Conservation (phyloP, 768 basidiomycete genomes). For the Boletus sp. region DNA sequence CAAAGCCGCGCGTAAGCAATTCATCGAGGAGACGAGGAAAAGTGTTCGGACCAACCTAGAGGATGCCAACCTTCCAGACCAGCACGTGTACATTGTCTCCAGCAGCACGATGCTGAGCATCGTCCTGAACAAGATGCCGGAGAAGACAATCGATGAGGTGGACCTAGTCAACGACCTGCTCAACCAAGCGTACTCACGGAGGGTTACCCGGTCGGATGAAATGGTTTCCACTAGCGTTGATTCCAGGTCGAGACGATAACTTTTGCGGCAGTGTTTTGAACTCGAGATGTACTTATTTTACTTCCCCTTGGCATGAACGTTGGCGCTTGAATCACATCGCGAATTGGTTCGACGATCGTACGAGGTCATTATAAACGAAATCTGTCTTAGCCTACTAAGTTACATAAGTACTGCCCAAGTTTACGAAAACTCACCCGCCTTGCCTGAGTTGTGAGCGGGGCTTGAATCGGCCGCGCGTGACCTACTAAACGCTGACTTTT, state of each 20-base stretch:
- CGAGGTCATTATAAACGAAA: too few relatives aligned
- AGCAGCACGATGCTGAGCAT: slow-evolving; percentile 14
- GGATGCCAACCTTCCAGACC: slow-evolving; percentile 18
- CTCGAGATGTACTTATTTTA: neutral
- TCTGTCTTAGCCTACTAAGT: too few relatives aligned
- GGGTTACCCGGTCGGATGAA: neutral
- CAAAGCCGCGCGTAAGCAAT: slow-evolving; percentile 17
- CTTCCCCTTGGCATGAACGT: too few relatives aligned
- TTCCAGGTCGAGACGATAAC: neutral
- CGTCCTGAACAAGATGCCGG: slow-evolving; percentile 9
- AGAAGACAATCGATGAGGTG: slow-evolving; percentile 15
- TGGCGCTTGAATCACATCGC: too few relatives aligned
- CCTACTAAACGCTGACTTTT: too few relatives aligned
- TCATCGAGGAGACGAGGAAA: slow-evolving; percentile 21
- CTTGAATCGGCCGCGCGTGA: too few relatives aligned
- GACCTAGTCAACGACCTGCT: slow-evolving; percentile 10
- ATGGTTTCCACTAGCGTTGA: neutral
- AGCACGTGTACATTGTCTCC: slow-evolving; percentile 30
- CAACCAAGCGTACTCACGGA: slow-evolving; percentile 2
- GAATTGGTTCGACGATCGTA: too few relatives aligned
- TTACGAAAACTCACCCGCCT: too few relatives aligned
- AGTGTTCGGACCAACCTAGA: slow-evolving; percentile 20
- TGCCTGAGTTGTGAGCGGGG: too few relatives aligned
- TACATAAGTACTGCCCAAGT: too few relatives aligned
- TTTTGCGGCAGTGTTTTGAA: neutral